Evolutionary conservation across 371 early-diverging fungal genomes (phyloP).

Genomic region (Mucor ambiguus): DNA sequence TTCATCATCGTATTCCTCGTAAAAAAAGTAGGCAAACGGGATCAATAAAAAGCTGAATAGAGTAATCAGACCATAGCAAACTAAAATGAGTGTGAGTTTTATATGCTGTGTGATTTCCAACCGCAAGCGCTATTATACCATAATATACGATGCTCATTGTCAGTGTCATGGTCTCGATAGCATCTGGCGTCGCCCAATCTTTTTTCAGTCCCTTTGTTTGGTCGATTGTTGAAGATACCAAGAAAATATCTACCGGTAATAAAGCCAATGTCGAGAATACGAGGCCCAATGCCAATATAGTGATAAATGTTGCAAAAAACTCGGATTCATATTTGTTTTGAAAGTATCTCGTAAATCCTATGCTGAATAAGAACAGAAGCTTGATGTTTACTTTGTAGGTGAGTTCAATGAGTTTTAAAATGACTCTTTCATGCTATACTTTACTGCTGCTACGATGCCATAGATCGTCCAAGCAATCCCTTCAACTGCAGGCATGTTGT

Average conservation of each 20-base stretch:
- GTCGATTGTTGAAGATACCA: slow-evolving; percentile 69
- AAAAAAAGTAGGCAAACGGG: slow-evolving; percentile 70
- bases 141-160: slow-evolving; percentile 57
- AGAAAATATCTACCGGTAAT: slow-evolving; percentile 68
- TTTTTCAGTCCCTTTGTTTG: slow-evolving; percentile 58
- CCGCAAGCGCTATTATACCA: slow-evolving; percentile 47
- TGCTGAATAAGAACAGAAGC: slow-evolving; percentile 53
- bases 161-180: slow-evolving; percentile 46
- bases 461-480: slow-evolving; percentile 42
- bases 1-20: slow-evolving; percentile 62
- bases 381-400: slow-evolving; percentile 7
- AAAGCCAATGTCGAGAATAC: slow-evolving; percentile 59
- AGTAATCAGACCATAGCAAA: slow-evolving; percentile 53
- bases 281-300: slow-evolving; percentile 54
- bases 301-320: slow-evolving; percentile 54
- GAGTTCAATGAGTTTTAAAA: neutral
- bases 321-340: slow-evolving; percentile 61
- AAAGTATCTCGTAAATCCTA: slow-evolving; percentile 59
- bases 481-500: slow-evolving; percentile 26
- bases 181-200: slow-evolving; percentile 65
- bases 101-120: neutral
- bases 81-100: slow-evolving; percentile 24
- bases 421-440: neutral
- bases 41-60: slow-evolving; percentile 57
- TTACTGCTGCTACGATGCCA: slow-evolving; percentile 32